Percentiles rank a stretch among this genome's conserved stretches.
Conservation (phyloP, 768 basidiomycete species). For the Multifurca ochricompacta region DNA sequence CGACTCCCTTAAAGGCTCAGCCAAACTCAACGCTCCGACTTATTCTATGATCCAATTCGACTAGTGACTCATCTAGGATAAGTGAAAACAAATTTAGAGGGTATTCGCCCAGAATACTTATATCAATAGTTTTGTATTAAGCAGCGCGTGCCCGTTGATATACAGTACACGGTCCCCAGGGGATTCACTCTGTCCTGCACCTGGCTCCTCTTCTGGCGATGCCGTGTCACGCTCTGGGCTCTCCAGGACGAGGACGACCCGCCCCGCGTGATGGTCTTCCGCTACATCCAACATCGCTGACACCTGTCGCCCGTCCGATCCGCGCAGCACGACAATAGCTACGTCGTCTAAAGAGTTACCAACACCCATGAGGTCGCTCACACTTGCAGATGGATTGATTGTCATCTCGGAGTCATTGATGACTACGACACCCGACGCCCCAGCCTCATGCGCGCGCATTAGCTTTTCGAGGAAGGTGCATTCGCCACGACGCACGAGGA, state of each 20-base stretch:
- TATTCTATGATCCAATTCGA: constrained; percentile 83
- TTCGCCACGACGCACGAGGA: constrained; percentile 66
- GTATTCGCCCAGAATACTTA: constrained; percentile 26
- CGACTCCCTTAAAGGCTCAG: constrained; percentile 61
- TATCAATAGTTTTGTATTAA: constrained; percentile 66
- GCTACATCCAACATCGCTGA: constrained; percentile 47
- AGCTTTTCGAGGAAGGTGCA: constrained; percentile 91
- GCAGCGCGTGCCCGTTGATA: constrained; percentile 66
- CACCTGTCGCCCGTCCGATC: constrained; percentile 45
- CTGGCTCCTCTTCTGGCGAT: constrained; percentile 19
- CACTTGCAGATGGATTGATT: constrained; percentile 60
- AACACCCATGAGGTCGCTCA: constrained; percentile 46
- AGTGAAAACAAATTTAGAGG: not conserved
- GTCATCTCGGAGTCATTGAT: constrained; percentile 51
- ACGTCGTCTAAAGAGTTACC: constrained; percentile 48
- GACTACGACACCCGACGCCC: constrained; percentile 73
- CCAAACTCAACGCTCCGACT: constrained; percentile 76
- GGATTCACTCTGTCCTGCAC: constrained; percentile 23
- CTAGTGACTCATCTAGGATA: constrained; percentile 31
- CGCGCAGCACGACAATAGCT: constrained; percentile 51
- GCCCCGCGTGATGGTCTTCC: constrained; percentile 38
- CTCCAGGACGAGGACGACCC: constrained; percentile 47
- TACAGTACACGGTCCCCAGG: constrained; percentile 48
- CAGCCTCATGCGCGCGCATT: constrained; percentile 53
- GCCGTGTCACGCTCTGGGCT: constrained; percentile 1